A percentile compares a stretch with the other conserved stretches of the same genome.
Evolutionary conservation across 768 basidiomycete genomes (phyloP).

Genomic region (Kwoniella shandongensis): DNA sequence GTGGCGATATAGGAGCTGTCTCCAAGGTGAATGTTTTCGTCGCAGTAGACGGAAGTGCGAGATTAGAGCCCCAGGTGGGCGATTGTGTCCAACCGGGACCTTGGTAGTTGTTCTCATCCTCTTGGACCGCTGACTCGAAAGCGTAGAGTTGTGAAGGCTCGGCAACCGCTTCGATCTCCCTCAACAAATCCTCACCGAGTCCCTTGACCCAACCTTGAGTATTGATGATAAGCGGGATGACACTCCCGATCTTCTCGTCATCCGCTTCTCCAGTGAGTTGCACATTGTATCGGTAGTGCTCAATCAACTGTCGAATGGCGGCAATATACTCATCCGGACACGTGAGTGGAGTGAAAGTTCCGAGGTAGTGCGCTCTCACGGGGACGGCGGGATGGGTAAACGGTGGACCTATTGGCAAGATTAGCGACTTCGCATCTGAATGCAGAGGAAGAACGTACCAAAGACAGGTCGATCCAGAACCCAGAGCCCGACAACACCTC

Average conservation of each 20-base stretch:
- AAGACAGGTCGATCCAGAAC: conserved; percentile 68
- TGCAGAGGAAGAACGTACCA: conserved; percentile 58
- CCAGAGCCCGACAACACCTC: conserved; percentile 78
- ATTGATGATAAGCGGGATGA: conserved; percentile 83
- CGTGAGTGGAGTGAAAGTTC: conserved; percentile 71
- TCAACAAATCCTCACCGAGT: conserved; percentile 75
- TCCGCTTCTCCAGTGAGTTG: conserved; percentile 19
- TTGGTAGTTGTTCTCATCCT: conserved; percentile 4
- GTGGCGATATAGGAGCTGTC: conserved; percentile 58
- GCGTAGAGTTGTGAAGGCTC: conserved; percentile 64
- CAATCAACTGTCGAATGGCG: conserved; percentile 65
- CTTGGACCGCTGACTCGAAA: conserved; percentile 34
- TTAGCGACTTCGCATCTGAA: conserved; percentile 1
- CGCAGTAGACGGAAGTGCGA: not conserved
- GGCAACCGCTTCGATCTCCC: conserved; percentile 67
- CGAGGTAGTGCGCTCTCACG: conserved; percentile 74
- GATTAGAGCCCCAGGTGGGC: conserved; percentile 11
- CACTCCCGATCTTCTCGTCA: not conserved
- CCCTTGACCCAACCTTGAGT: conserved; percentile 98
- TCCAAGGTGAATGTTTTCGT: conserved; percentile 50
- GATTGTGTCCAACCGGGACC: conserved; percentile 34
- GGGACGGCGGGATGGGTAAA: conserved; percentile 80
- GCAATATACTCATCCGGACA: conserved; percentile 74
- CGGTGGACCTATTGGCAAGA: conserved; percentile 65
- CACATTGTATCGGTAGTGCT: conserved; percentile 62